Percentiles rank a stretch among this genome's conserved stretches.
phyloP scores from a whole-genome alignment of 1,284 basidiomycete species.

The Puccinia hordei region DNA sequence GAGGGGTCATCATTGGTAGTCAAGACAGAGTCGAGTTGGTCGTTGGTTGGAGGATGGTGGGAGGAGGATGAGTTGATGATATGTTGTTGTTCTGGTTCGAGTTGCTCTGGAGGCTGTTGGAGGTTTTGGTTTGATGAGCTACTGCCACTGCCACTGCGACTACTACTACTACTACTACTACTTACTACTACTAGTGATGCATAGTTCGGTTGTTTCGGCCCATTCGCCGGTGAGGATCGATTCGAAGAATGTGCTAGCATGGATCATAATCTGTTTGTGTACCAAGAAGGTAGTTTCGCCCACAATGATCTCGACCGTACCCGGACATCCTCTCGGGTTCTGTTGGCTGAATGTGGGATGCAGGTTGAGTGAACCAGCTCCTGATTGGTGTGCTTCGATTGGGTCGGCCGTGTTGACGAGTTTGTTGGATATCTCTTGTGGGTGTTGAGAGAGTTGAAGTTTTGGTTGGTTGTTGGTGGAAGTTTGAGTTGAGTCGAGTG shows the following conservation, averaged over 20 bases:
- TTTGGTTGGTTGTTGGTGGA: too few relatives aligned
- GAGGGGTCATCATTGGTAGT: background rate
- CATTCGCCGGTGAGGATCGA: slow-evolving; percentile 71
- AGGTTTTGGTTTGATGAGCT: too few relatives aligned
- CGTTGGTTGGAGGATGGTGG: background rate
- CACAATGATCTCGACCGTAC: slow-evolving; percentile 45
- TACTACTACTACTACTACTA: too few relatives aligned
- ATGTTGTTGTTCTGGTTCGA: too few relatives aligned
- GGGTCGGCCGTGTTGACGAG: background rate
- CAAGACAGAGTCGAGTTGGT: background rate
- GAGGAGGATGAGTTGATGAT: background rate
- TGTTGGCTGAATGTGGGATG: slow-evolving; percentile 29
- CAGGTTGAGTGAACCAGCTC: slow-evolving; percentile 24
- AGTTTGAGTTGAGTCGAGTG: too few relatives aligned
- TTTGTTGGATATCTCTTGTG: too few relatives aligned
- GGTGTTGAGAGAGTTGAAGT: too few relatives aligned
- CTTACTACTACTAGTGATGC: too few relatives aligned
- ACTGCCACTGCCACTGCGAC: too few relatives aligned
- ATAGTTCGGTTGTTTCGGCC: slow-evolving; percentile 53
- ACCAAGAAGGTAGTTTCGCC: slow-evolving; percentile 39
- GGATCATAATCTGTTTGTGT: slow-evolving; percentile 79
- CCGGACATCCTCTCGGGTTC: slow-evolving; percentile 26
- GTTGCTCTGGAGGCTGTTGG: too few relatives aligned
- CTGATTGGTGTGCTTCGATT: background rate
- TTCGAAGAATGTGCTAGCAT: slow-evolving; percentile 81